phyloP scores from a whole-genome alignment of 2,329 filamentous ascomycete genomes.

The Orbilia javanica region DNA sequence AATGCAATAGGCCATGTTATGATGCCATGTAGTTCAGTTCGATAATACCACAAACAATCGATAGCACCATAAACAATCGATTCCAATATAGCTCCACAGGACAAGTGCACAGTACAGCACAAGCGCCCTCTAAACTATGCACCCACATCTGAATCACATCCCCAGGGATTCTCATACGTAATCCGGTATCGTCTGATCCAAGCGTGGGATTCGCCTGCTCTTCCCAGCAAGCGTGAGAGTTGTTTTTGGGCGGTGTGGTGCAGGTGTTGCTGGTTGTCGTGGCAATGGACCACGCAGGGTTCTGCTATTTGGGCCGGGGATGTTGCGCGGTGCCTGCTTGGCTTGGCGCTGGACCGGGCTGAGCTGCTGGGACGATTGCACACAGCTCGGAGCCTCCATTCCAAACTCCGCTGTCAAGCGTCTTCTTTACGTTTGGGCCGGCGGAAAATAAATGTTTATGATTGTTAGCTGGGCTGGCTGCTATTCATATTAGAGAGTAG shows the following conservation, averaged over 20 bases:
- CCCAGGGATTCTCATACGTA: constrained; percentile 1
- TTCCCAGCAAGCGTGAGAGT: constrained; percentile 14
- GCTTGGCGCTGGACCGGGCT: background rate
- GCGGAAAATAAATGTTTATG: constrained; percentile 12
- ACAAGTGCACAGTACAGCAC: background rate
- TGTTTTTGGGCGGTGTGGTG: constrained; percentile 17
- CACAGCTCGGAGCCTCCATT: constrained; percentile 11
- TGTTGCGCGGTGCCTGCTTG: constrained; percentile 17
- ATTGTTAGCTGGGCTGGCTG: background rate
- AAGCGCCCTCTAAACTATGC: background rate
- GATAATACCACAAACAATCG: no score
- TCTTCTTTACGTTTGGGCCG: constrained; percentile 1
- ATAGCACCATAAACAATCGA: background rate
- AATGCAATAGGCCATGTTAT: background rate
- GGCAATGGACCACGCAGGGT: constrained; percentile 18
- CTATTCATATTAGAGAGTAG: constrained; percentile 13
- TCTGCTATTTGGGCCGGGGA: constrained; percentile 27
- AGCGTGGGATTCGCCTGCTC: constrained; percentile 20
- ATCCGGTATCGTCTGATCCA: background rate
- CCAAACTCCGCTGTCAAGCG: constrained; percentile 22
- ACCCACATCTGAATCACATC: background rate
- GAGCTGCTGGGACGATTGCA: background rate
- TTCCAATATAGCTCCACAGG: background rate
- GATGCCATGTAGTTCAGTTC: constrained; percentile 5
- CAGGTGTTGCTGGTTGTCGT: constrained; percentile 24